Evolutionary conservation across 495 filamentous ascomycete species (phyloP).

Genomic region (Penicillium antarcticum): DNA sequence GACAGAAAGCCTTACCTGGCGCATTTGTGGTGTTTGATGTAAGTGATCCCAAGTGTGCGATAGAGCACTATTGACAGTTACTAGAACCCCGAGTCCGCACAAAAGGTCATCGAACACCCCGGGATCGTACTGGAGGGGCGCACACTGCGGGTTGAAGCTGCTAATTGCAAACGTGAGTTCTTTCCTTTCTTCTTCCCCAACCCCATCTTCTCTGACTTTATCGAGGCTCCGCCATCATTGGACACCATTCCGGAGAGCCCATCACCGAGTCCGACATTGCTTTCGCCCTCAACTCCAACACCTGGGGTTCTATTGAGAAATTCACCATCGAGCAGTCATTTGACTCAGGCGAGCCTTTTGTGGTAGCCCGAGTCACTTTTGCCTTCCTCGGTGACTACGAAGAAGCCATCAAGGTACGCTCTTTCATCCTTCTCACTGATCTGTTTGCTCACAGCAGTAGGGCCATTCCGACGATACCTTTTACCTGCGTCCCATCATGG

Average conservation of each 20-base stretch:
- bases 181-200: not conserved
- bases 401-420: not conserved
- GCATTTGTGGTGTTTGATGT: slow-evolving; percentile 5
- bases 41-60: not conserved
- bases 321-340: not conserved
- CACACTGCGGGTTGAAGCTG: not conserved
- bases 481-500: not conserved
- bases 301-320: not conserved
- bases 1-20: not conserved
- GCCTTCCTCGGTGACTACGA: not conserved
- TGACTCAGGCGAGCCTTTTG: not conserved
- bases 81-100: too few relatives aligned
- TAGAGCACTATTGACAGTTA: not conserved
- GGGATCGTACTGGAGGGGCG: not conserved
- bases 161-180: not conserved
- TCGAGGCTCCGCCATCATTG: not conserved
- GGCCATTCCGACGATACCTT: not conserved
- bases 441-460: not conserved
- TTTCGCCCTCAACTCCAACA: not conserved
- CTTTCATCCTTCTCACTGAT: not conserved
- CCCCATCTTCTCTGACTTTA: not conserved
- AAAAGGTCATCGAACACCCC: too few relatives aligned
- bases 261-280: not conserved
- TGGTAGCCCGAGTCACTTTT: not conserved
- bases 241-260: not conserved